Base-by-base conservation (phyloP, 2,329 filamentous ascomycete species). In the Pseudodiploospora longispora region DNA sequence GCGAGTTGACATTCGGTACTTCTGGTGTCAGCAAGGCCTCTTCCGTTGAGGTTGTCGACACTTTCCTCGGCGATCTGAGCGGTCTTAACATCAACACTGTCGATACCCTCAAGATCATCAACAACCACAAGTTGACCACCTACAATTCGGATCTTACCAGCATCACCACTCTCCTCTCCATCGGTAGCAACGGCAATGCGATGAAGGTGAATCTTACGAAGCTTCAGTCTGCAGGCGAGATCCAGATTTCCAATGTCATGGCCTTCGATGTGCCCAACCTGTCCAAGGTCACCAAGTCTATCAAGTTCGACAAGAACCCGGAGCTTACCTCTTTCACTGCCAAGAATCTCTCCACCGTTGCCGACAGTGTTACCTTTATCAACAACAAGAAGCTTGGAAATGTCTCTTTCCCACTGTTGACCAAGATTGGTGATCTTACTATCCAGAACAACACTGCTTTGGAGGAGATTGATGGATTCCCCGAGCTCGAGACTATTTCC, bases 371-470 rank as follows among this genome's bases (percentile, higher is more conserved):
- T 48, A 78, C 80, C 4, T 78, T 85, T 56, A 72, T 80, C 61
- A 75, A 75, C 68, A 84, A 84, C 71, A 64, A 66, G 36, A 62
- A 72, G 48, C 69, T 85, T 41, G 63, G 69, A 62, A 95, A 95
- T 77, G 74, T 96, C 66, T 81, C 83, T 47, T 77, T 95, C 67
- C 82, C 85, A 39, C 38, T 61, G 27, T 74, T 97, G 40, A 48
- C 47, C 38, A 75, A 72, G 53, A 75, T 68, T 43, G 90, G 87
- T 70, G 87, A 85, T 63, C 78, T 95, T 63, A 81, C 85, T 55
- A 80, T 98, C 60, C 83, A 86, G 68, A 95, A 95, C 80, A 96
- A 97, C 82, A 87, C 87, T 49, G 71, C 73, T 44, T 76, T 96
- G 31, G 55, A 67, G 45, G 62, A 70, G 48, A 73, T 96, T 45